Conservation (phyloP, 495 filamentous ascomycete species). For the Hypoxylon cercidicola region DNA sequence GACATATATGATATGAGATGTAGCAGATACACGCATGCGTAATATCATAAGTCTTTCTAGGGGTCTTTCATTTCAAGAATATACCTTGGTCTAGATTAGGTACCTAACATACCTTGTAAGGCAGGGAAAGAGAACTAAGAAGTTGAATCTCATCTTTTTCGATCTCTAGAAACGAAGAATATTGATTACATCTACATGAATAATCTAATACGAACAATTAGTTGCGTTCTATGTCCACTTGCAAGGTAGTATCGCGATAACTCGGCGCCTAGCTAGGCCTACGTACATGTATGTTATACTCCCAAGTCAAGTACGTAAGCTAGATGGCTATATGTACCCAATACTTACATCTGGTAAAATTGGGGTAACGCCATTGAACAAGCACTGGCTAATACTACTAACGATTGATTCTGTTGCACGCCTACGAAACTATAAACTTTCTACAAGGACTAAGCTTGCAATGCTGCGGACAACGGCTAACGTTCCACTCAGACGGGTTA, state of each 20-base stretch:
- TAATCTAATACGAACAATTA: slow-evolving; percentile 20
- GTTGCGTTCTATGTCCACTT: slow-evolving; percentile 7
- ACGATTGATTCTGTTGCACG: slow-evolving; percentile 10
- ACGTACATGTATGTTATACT: neutral
- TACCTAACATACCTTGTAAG: no score
- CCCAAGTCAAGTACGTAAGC: neutral
- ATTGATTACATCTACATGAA: slow-evolving; percentile 27
- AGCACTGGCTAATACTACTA: no score
- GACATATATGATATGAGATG: no score
- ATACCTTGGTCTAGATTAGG: no score
- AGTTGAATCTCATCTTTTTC: neutral
- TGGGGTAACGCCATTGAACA: slow-evolving; percentile 35
- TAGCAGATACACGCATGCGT: no score
- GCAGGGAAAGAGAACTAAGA: no score
- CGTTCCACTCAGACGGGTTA: slow-evolving; percentile 37
- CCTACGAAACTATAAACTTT: slow-evolving; percentile 15
- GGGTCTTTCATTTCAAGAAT: no score
- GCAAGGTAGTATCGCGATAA: slow-evolving; percentile 14
- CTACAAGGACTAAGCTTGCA: slow-evolving; percentile 34
- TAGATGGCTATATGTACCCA: slow-evolving; percentile 12
- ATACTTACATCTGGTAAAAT: slow-evolving; percentile 20
- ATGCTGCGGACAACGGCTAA: slow-evolving; percentile 23
- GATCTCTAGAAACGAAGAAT: neutral
- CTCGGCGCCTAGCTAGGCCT: slow-evolving; percentile 3
- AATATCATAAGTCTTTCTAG: no score